Evolutionary conservation across 1,284 basidiomycete species (phyloP), one percentile per base, ranked within the genome.

Genomic region (Takashimella tepidaria): DNA sequence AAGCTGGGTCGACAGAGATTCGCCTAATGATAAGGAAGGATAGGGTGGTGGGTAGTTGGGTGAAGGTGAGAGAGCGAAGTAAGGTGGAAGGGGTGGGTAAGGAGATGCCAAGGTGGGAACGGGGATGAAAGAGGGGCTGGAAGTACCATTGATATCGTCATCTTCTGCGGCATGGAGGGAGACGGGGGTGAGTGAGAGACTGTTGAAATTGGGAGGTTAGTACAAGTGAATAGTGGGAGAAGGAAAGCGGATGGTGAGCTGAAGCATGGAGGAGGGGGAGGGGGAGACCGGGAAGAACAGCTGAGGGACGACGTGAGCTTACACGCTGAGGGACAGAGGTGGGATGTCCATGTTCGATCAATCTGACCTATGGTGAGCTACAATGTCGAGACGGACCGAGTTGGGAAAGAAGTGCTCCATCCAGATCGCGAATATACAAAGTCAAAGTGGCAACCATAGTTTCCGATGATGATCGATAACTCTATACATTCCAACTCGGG

Each of bases 21-120:
- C 66, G 27, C 74, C 74, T 0, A 76, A 63, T 0, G 60, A 61
- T 19, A 67, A 59, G 11, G 47, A 25, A 11, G 69, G 70, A 47
- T 62, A 67, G 13, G 72, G 68, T 3, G 63, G 51, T 4, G 69
- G 61, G 45, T 72, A 69, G 49, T 69, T 68, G 23, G 66, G 64
- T 0, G 68, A 67, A 1, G 71, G 66, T 23, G 67, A 69, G 45
- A 73, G 60, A n/a, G 51, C 21, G 54, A 68, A 59, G 20, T 45
- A 49, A 25, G 42, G 6, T 2, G 63, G 58, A 31, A 61, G 55
- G 13, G 53, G 13, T 5, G 63, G 60, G 10, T 49, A 11, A 3
- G 54, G 55, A 24, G 46, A n/a, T 8, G 61, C 51, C 6, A 19
- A 13, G 12, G 46, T 11, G 13, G 62, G 50, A 5, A 62, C 51